Base-by-base conservation (phyloP, 306 rosid genomes). In the Neltuma alba region DNA sequence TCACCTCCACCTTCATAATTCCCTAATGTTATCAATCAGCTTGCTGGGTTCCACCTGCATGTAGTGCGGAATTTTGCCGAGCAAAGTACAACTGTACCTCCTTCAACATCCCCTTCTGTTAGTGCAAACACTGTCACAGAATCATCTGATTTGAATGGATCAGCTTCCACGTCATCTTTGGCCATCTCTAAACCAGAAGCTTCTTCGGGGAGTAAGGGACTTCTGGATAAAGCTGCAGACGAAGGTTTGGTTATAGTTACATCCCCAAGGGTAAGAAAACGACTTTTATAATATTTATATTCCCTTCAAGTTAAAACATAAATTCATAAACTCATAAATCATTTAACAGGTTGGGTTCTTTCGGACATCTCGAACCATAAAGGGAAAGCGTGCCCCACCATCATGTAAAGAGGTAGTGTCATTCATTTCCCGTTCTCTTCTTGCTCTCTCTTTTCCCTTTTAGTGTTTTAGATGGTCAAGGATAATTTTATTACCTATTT, bases 331-430 rank as follows among this genome's bases (percentile, higher is more conserved):
- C 27, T 52, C 58, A 20, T 47, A 87, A 70, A 73, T 45, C 80
- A 44, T 67, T 79, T 78, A 81, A 82, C 92, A 95, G 99, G 98
- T 95, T n/a, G 99, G 99, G 28, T 84, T 83, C 76, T 93, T 95
- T 82, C 81, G 93, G 75, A 91, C 90, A 83, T 88, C 88, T 45
- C 89, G 99, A 80, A 92, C 92, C 67, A 91, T 94, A 83, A 92
- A 92, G 87, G 95, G 95, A 47, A 92, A 89, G 81, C 94, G 91
- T 47, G 87, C 92, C 75, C 94, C 92, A 0, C 92, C 91, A 41
- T 74, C 95, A 12, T 91, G 97, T 83, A 81, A 89, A 85, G 99
- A 92, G 99, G 97, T 94, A 83, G 61, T 13, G 60, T 79, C 70
- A 27, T 64, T 38, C 37, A 41, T 21, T 40, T 28, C 20, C 30